Conservation (phyloP, 148 eudicot species). For the Cornus controversa region DNA sequence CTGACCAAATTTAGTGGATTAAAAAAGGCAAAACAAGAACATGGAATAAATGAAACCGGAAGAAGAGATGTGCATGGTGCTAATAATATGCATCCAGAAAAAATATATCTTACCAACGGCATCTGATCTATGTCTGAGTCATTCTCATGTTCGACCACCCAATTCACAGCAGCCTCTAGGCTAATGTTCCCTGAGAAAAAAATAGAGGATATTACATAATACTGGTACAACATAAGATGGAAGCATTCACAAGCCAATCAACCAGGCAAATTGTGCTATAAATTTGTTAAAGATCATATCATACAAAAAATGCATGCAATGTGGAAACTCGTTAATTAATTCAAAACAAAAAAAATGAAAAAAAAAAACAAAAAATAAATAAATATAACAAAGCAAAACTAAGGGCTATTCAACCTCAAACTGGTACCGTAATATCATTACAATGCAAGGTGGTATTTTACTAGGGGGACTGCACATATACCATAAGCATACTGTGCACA, state of each 20-base stretch:
- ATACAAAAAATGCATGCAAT: neutral
- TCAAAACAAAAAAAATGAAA: neutral
- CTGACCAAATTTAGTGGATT: neutral
- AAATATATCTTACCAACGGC: conserved; percentile 62
- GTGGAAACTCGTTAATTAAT: neutral
- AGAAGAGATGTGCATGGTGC: neutral
- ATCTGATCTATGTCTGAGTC: conserved; percentile 86
- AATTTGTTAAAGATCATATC: neutral
- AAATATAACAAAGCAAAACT: too few species aligned
- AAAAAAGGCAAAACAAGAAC: neutral
- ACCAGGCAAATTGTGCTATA: neutral
- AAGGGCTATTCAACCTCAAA: too few species aligned
- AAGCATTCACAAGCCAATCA: neutral
- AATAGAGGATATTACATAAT: neutral
- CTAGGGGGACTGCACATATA: too few species aligned
- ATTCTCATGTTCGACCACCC: conserved; percentile 95
- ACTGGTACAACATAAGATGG: neutral
- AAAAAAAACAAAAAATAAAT: neutral
- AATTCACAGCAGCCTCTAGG: conserved; percentile 84
- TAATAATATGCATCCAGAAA: neutral
- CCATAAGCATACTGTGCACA: too few species aligned
- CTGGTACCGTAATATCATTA: too few species aligned
- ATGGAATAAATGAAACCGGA: neutral
- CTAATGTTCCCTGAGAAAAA: conserved; percentile 58
- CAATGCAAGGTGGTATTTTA: too few species aligned